phyloP scores from a whole-genome alignment of 2,329 filamentous ascomycete species.

The Exophiala viscosa region DNA sequence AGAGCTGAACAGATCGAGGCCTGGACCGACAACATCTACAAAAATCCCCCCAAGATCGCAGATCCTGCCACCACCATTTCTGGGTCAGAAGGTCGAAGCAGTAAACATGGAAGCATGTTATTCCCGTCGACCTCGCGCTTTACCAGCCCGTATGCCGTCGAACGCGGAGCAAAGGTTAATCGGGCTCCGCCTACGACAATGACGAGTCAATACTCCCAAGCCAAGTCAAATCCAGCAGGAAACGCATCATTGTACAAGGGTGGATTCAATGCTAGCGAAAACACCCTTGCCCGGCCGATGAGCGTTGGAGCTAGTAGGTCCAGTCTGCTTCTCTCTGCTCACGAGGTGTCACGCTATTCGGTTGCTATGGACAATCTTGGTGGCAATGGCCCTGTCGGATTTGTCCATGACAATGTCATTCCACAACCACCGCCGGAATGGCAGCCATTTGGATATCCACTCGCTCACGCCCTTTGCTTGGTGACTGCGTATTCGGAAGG shows the following conservation, averaged over 20 bases:
- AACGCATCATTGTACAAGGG: slow-evolving; percentile 68
- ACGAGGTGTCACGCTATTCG: slow-evolving; percentile 49
- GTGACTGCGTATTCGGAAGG: slow-evolving; percentile 98
- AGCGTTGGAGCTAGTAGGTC: slow-evolving; percentile 42
- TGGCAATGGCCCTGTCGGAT: slow-evolving; percentile 79
- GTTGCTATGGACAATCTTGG: slow-evolving; percentile 59
- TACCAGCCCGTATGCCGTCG: slow-evolving; percentile 80
- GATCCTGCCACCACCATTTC: slow-evolving; percentile 66
- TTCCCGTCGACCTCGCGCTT: slow-evolving; percentile 92
- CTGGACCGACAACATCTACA: slow-evolving; percentile 97
- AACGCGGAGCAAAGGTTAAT: slow-evolving; percentile 55
- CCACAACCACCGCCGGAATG: slow-evolving; percentile 95
- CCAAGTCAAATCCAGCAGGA: slow-evolving; percentile 60
- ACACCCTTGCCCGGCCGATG: slow-evolving; percentile 50
- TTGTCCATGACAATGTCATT: slow-evolving; percentile 92
- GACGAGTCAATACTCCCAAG: slow-evolving; percentile 79
- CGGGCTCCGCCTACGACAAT: slow-evolving; percentile 77
- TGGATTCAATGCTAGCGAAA: slow-evolving; percentile 53
- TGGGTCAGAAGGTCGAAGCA: slow-evolving; percentile 63
- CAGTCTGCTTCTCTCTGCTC: slow-evolving; percentile 60
- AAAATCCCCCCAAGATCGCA: slow-evolving; percentile 75
- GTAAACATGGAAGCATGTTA: slow-evolving; percentile 78
- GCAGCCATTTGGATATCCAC: slow-evolving; percentile 92
- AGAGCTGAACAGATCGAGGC: slow-evolving; percentile 93
- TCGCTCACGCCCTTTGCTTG: slow-evolving; percentile 89